Evolutionary conservation across 2,329 filamentous ascomycete species (phyloP), one percentile per base, ranked within the genome.

Genomic region (Epichloe scottii): DNA sequence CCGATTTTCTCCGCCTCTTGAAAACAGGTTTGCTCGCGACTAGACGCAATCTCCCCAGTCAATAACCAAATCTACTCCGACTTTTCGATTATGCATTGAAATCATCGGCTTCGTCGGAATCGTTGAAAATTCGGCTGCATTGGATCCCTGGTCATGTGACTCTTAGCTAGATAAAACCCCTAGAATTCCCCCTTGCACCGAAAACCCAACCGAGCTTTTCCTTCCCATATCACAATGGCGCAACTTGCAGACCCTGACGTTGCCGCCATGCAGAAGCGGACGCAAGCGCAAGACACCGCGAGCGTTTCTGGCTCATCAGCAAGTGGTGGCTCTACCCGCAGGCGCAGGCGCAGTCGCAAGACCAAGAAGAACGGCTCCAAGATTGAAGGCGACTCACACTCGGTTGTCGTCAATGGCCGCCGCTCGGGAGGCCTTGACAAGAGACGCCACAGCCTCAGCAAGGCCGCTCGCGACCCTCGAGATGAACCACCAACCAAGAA

Each of bases 391-490:
- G 56, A 50, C 15, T 17, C 53, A 30, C 51, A 55, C 30, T 54
- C 56, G 53, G 57, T 52, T 17, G 52, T 50, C 35, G 49, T 55
- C n/a, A 66, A 70, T 50, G 56, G 64, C 45, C 63, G 67, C 35
- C 59, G 59, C 26, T 49, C 57, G 3, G 57, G 56, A 30, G 60
- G 63, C 7, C 66, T 64, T 8, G 59, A 62, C 21, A 68, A 73
- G 62, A 71, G 77, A 46, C 70, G 74, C 52, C 70, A 72, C 41
- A 82, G 77, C 63, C 60, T 81, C 51, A 77, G 75, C 68, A 81
- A 81, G 57, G 77, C 79, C 4, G 78, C 78, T n/a, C 70, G 79
- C 53, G 79, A 82, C 59, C 77, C 77, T 15, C 70, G 76, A 52
- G 79, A 82, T 59, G 72, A 78, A 58, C 73, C 74, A 2, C 61